Evolutionary conservation across 1,284 basidiomycete species (phyloP).

Genomic region (Tremellales sp.): DNA sequence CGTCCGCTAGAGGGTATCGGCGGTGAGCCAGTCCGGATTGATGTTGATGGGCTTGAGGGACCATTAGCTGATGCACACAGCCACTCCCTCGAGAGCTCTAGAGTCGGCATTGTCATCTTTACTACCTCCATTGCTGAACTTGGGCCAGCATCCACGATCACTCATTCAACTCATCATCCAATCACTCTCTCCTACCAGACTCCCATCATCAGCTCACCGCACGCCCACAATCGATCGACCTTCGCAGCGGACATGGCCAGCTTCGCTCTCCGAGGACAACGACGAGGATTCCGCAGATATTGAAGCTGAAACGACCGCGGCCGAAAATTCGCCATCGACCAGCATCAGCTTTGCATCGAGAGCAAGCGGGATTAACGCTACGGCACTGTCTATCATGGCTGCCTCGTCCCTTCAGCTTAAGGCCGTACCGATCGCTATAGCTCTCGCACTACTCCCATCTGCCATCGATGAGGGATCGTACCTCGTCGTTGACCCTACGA

Average conservation of each 20-base stretch:
- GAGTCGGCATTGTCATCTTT: constrained; percentile 38
- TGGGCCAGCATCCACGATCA: constrained; percentile 53
- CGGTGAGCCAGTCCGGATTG: too few species aligned
- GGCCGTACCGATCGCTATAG: constrained; percentile 49
- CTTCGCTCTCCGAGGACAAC: background rate
- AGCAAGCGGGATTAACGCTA: constrained; percentile 57
- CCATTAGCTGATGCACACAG: constrained; percentile 15
- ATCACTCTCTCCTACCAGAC: constrained; percentile 53
- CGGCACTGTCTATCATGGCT: constrained; percentile 50
- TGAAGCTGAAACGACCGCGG: background rate
- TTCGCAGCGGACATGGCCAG: constrained; percentile 10
- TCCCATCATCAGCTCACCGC: constrained; percentile 44
- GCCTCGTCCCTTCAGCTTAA: constrained; percentile 48
- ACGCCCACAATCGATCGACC: constrained; percentile 6
- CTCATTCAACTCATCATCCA: constrained; percentile 64
- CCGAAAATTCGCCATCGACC: constrained; percentile 5
- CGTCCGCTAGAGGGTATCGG: constrained; percentile 51
- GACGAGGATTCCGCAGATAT: background rate
- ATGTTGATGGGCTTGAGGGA: too few species aligned
- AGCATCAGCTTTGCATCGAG: constrained; percentile 34
- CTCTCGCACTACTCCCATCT: constrained; percentile 41
- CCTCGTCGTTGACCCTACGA: constrained; percentile 64
- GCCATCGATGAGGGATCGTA: constrained; percentile 59
- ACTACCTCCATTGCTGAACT: constrained; percentile 47
- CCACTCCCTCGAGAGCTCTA: constrained; percentile 46